phyloP scores from a whole-genome alignment of 164 flowering plant genomes.

The Aristolochia fimbriata region DNA sequence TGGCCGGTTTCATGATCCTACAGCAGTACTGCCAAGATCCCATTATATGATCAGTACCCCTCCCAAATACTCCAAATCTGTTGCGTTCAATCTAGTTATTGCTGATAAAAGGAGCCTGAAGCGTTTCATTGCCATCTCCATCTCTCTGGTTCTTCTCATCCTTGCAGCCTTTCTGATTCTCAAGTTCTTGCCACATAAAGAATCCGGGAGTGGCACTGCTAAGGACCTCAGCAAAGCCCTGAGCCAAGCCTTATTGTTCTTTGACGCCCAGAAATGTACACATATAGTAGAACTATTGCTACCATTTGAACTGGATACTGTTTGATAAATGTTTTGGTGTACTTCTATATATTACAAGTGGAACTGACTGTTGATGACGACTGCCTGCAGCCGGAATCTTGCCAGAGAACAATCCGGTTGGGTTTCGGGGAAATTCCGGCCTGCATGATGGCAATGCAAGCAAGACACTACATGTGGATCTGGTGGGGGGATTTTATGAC shows the following conservation, averaged over 20 bases:
- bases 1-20: slow-evolving; percentile 15
- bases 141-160: slow-evolving; percentile 11
- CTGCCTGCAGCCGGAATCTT: slow-evolving; percentile 49
- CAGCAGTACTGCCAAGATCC: slow-evolving; percentile 6
- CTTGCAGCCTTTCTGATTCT: slow-evolving; percentile 16
- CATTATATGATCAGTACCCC: slow-evolving; percentile 22
- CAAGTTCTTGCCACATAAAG: slow-evolving; percentile 26
- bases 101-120: slow-evolving; percentile 23
- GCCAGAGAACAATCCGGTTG: slow-evolving; percentile 27
- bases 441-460: slow-evolving; percentile 37
- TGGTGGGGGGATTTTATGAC: slow-evolving; percentile 69
- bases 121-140: slow-evolving; percentile 22
- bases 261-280: slow-evolving; percentile 68
- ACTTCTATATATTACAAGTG: neutral
- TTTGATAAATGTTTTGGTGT: neutral
- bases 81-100: slow-evolving; percentile 30
- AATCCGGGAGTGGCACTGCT: slow-evolving; percentile 16
- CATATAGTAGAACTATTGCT: too few species aligned
- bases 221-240: slow-evolving; percentile 37
- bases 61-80: slow-evolving; percentile 35
- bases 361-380: neutral
- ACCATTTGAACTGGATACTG: neutral
- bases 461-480: slow-evolving; percentile 18
- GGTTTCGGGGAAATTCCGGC: slow-evolving; percentile 48
- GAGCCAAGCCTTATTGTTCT: slow-evolving; percentile 45